Conservation (phyloP, 768 basidiomycete species). For the Boletales sp. region DNA sequence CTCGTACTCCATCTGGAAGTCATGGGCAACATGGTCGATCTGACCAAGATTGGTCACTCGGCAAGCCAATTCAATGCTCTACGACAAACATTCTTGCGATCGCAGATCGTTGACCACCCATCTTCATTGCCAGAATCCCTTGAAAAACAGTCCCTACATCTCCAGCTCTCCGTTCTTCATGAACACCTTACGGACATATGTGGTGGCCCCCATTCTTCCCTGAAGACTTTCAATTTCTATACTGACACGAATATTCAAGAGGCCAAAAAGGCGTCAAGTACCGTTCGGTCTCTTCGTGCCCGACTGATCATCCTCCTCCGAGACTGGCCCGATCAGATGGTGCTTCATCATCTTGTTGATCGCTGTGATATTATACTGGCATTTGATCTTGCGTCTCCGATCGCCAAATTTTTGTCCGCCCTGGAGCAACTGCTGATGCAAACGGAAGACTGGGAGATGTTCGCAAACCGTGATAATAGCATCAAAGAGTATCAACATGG, state of each 20-base stretch:
- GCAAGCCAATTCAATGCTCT: conserved; percentile 30
- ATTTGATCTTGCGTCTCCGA: conserved; percentile 61
- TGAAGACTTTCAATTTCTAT: conserved; percentile 69
- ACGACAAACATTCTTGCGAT: conserved; percentile 32
- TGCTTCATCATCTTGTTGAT: conserved; percentile 77
- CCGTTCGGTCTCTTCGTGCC: conserved; percentile 48
- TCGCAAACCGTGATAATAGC: conserved; percentile 87
- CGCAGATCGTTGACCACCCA: conserved; percentile 30
- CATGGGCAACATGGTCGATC: conserved; percentile 20
- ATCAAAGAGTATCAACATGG: conserved; percentile 63
- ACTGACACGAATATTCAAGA: conserved; percentile 71
- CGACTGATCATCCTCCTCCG: conserved; percentile 56
- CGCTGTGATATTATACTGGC: conserved; percentile 65
- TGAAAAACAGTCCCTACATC: conserved; percentile 48
- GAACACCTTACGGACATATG: conserved; percentile 35
- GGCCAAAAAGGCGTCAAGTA: conserved; percentile 52
- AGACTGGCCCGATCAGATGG: conserved; percentile 98
- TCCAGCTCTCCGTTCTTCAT: conserved; percentile 51
- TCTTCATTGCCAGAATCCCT: conserved; percentile 38
- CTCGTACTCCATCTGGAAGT: conserved; percentile 48
- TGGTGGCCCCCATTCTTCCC: conserved; percentile 11
- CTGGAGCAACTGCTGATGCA: conserved; percentile 84
- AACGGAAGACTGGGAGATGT: conserved; percentile 95
- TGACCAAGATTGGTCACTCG: background rate
- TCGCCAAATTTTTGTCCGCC: conserved; percentile 78